Conservation (phyloP, 164 flowering plant genomes). For the Magnolia changhungtana region DNA sequence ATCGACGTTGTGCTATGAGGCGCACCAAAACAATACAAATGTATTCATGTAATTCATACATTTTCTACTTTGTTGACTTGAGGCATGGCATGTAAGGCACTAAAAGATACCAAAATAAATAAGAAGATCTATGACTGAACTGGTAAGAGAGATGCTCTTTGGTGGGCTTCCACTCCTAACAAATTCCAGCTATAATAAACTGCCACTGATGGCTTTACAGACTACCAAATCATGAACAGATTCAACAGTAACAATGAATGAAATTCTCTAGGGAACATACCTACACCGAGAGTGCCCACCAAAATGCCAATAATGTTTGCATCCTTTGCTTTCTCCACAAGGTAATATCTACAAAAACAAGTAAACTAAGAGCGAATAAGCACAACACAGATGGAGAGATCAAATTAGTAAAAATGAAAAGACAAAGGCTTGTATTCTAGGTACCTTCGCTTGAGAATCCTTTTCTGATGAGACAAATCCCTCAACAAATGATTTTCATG, state of each 20-base stretch:
- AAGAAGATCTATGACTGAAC: neutral
- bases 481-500: slow-evolving; percentile 38
- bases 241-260: neutral
- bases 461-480: slow-evolving; percentile 60
- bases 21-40: no score
- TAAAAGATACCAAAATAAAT: neutral
- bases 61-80: no score
- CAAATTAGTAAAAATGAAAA: neutral
- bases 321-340: slow-evolving; percentile 98
- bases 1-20: no score
- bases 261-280: slow-evolving; percentile 35
- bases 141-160: neutral
- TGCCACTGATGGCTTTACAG: neutral
- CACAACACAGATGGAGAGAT: neutral
- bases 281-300: slow-evolving; percentile 98
- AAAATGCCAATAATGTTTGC: slow-evolving; percentile 88
- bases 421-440: neutral
- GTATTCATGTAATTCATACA: no score
- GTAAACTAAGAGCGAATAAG: neutral
- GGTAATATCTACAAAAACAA: slow-evolving; percentile 60
- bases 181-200: slow-evolving; percentile 1
- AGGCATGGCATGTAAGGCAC: no score
- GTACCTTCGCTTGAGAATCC: slow-evolving; percentile 89
- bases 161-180: neutral
- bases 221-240: neutral